Percentiles rank a stretch among this genome's conserved stretches.
phyloP scores from a whole-genome alignment of 139 green algal species.

The Haematococcus lacustris region DNA sequence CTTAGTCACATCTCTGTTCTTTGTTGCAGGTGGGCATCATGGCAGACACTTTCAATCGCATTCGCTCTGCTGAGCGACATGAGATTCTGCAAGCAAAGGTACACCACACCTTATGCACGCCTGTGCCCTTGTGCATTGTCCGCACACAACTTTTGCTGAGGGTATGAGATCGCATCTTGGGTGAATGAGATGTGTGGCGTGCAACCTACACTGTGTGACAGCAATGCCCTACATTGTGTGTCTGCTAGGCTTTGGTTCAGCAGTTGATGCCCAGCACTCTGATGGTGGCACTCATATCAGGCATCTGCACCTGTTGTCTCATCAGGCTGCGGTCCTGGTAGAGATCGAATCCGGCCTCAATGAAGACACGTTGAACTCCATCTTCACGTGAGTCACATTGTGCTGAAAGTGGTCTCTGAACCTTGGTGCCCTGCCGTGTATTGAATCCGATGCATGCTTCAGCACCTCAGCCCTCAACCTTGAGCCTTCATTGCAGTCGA shows the following conservation, averaged over 20 bases:
- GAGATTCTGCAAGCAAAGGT: background rate
- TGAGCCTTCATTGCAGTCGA: no score
- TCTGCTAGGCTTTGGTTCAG: background rate
- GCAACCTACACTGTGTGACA: background rate
- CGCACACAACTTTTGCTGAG: background rate
- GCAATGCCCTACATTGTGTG: background rate
- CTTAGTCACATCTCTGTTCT: background rate
- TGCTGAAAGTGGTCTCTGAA: no score
- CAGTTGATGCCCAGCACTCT: background rate
- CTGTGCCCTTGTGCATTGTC: background rate
- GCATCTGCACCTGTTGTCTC: background rate
- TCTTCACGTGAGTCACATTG: no score
- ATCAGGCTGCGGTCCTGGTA: background rate
- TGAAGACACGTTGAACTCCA: no score
- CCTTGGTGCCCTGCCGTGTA: no score
- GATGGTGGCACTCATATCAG: background rate
- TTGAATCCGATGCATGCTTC: no score
- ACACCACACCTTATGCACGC: no score
- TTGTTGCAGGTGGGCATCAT: constrained; percentile 10
- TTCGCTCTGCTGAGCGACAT: background rate
- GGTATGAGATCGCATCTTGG: background rate
- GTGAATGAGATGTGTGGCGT: background rate
- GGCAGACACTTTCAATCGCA: constrained; percentile 14
- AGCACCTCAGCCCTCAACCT: no score
- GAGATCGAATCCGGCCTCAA: background rate